Evolutionary conservation across 2,329 filamentous ascomycete species (phyloP).

Genomic region (Hymenotorrendiella dingleyae): DNA sequence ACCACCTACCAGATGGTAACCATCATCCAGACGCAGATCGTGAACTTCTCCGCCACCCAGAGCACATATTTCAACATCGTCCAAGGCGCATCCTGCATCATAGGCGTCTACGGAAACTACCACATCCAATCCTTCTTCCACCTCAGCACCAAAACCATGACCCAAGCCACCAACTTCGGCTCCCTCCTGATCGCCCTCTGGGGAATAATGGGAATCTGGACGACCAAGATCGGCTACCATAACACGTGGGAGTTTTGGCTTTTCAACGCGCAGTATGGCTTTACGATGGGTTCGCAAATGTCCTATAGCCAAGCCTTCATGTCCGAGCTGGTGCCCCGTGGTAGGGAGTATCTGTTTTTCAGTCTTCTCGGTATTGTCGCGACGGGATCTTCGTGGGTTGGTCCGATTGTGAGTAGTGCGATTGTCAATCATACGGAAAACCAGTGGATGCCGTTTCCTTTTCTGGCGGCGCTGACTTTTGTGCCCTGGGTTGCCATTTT

Average conservation of each 20-base stretch:
- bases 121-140: constrained; percentile 24
- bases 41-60: constrained; percentile 24
- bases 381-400: constrained; percentile 29
- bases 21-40: constrained; percentile 28
- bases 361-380: constrained; percentile 29
- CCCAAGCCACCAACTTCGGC: constrained; percentile 25
- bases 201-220: constrained; percentile 30
- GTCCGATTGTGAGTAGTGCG: constrained; percentile 28
- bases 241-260: constrained; percentile 31
- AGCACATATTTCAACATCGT: constrained; percentile 29
- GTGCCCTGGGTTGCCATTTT: constrained; percentile 28
- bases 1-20: constrained; percentile 24
- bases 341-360: constrained; percentile 30
- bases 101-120: constrained; percentile 25
- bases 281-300: constrained; percentile 25
- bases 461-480: constrained; percentile 25
- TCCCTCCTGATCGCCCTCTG: constrained; percentile 24
- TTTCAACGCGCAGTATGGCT: constrained; percentile 25
- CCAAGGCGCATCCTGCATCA: constrained; percentile 20
- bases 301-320: constrained; percentile 30
- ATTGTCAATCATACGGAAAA: constrained; percentile 28
- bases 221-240: constrained; percentile 25
- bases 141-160: constrained; percentile 28
- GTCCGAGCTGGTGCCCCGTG: constrained; percentile 28
- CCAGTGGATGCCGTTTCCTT: constrained; percentile 27